These are phyloP conservation scores for Ustilago xerochloae DNA, from an alignment of 1,284 basidiomycete genomes.

Conservation along the genomic window DNA sequence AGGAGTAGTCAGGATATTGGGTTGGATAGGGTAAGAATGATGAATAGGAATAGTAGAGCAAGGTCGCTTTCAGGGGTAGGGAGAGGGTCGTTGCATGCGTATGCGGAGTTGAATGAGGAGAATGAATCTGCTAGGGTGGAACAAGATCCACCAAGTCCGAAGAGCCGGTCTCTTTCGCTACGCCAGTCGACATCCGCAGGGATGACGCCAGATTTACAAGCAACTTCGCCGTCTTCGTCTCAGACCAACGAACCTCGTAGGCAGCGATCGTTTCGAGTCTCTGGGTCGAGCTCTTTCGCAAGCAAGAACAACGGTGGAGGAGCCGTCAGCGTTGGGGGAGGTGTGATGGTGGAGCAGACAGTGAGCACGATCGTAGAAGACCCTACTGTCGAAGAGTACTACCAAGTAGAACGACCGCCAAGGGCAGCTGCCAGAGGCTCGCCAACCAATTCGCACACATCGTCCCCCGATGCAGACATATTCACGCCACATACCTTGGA, in stretches of 20 bases:
- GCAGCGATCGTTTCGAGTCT: slow-evolving; percentile 10
- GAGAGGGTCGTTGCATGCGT: slow-evolving; percentile 15
- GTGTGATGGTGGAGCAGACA: slow-evolving; percentile 32
- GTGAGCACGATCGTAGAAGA: slow-evolving; percentile 35
- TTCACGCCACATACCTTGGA: slow-evolving; percentile 9
- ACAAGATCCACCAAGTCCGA: background rate
- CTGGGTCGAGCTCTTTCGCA: background rate
- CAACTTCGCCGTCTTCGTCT: background rate
- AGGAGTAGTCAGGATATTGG: slow-evolving; percentile 17
- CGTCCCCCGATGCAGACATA: slow-evolving; percentile 7
- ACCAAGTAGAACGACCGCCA: slow-evolving; percentile 12
- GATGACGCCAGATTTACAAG: slow-evolving; percentile 20
- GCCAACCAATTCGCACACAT: slow-evolving; percentile 6
- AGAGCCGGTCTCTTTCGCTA: slow-evolving; percentile 13
- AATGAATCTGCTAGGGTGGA: background rate
- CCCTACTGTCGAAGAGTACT: slow-evolving; percentile 18
- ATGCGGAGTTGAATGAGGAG: slow-evolving; percentile 22
- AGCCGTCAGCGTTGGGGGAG: slow-evolving; percentile 5
- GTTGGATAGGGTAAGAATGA: slow-evolving; percentile 3
- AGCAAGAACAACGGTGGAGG: slow-evolving; percentile 19
- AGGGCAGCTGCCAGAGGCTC: slow-evolving; percentile 2
- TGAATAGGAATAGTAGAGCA: background rate
- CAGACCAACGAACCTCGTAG: slow-evolving; percentile 1
- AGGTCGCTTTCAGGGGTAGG: slow-evolving; percentile 6
- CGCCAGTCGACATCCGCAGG: slow-evolving; percentile 4